Evolutionary conservation across 345 rosid genomes (phyloP), one percentile per base, ranked within the genome.

Genomic region (Populus simonii): DNA sequence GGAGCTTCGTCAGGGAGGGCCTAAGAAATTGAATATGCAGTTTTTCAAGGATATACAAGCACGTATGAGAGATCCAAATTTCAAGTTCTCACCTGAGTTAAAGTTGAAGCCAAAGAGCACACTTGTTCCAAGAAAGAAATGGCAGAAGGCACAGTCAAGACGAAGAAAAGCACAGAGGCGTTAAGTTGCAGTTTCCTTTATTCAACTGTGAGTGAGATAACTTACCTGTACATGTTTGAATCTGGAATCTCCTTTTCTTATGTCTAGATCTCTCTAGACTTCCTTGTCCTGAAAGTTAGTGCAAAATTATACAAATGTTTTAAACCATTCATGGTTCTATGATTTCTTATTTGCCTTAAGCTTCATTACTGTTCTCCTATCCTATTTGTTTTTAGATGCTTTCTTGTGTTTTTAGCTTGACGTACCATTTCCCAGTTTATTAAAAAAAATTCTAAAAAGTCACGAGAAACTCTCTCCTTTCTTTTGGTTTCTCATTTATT

Each of bases 11-110:
- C 87, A 92, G 80, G 98, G 94, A 68, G 99, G 99, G 20, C 98
- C 96, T 8, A 96, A 89, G 91, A 89, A 81, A 81, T 78, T 96
- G 87, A 93, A 91, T 77, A 90, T 92, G 92, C 85, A 96, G 91
- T 96, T 96, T 71, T 93, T 93, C 80, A 96, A 92, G 87, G 96
- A 96, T 84, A 93, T 96, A 79, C 99, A 92, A 78, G 92, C 96
- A 57, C 87, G 89, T 0, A 96, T 93, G 99, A 91, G 98, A 83
- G 96, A 93, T 82, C 97, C 97, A 5, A 92, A 91, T 79, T 93
- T 90, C 72, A 85, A 92, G 80, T 96, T 89, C 86, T 92, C 98
- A 1, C 94, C 96, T 2, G 98, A 96, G 77, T 53, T 92, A 38
- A 96, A 91, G 88, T 82, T 96, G 81, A 96, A 92, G 83, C 99